A percentile compares a stretch with the other conserved stretches of the same genome.
phyloP scores from a whole-genome alignment of 441 rosid genomes.

The Croton setiger region DNA sequence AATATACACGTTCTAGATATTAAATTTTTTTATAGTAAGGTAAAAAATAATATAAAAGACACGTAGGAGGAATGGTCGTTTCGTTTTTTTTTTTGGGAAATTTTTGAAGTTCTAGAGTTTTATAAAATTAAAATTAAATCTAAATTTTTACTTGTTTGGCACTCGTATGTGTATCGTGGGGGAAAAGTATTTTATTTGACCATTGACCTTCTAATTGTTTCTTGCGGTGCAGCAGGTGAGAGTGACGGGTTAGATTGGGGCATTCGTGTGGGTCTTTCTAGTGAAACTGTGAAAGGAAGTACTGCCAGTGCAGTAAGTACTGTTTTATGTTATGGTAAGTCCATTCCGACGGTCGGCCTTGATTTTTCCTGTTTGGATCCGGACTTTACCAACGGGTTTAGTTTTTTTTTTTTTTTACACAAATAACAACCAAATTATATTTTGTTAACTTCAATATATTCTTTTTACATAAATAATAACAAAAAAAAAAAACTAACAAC shows the following conservation, averaged over 20 bases:
- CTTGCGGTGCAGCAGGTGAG: neutral
- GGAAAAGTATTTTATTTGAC: neutral
- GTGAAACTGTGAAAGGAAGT: neutral
- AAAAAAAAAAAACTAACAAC: too few species aligned
- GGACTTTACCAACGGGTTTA: too few species aligned
- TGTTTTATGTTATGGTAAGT: too few species aligned
- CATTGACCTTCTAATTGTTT: neutral
- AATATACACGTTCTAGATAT: constrained; percentile 1
- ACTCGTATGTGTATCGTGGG: neutral
- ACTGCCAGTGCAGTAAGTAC: neutral
- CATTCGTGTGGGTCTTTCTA: neutral
- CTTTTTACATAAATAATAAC: too few species aligned
- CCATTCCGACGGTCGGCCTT: too few species aligned
- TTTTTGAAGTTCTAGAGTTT: neutral
- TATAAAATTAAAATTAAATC: neutral
- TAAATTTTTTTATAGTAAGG: neutral
- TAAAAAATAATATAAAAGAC: too few species aligned
- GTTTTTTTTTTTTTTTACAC: too few species aligned
- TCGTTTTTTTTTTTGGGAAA: neutral
- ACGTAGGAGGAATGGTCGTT: neutral
- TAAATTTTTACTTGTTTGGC: neutral
- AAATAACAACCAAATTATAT: too few species aligned
- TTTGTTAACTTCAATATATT: too few species aligned
- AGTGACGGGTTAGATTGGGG: neutral
- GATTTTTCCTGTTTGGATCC: too few species aligned